Conservation (phyloP, 176 grass and related monocot genomes). For the Triticum monococcum region DNA sequence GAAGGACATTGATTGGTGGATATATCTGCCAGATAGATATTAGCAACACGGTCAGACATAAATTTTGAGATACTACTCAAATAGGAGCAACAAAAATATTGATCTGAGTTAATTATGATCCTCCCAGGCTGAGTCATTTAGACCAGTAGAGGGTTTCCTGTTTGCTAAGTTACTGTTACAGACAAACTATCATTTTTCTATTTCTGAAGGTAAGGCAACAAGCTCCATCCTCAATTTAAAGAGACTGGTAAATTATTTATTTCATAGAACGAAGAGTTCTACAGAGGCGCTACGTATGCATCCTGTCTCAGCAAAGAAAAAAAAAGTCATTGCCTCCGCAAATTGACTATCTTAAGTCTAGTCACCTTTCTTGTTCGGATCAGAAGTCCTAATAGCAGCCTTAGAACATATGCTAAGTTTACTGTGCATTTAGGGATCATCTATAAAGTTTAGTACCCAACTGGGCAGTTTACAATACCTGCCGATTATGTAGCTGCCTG, state of each 20-base stretch:
- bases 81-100: constrained; percentile 5
- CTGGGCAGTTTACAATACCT: constrained; percentile 24
- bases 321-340: not conserved
- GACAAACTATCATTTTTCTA: not conserved
- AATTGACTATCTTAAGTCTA: not conserved
- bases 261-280: not conserved
- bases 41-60: not conserved
- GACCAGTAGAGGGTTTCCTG: not conserved
- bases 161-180: not conserved
- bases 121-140: not conserved
- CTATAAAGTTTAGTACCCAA: not conserved
- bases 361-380: not conserved
- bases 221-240: not conserved
- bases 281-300: not conserved
- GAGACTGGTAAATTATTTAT: not conserved
- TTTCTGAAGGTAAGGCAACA: constrained; percentile 10
- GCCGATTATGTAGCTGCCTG: constrained; percentile 70
- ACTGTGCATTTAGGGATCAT: not conserved
- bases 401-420: constrained; percentile 10
- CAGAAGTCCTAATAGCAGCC: not conserved
- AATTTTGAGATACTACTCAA: not conserved
- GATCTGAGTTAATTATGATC: not conserved
- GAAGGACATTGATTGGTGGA: constrained; percentile 84
- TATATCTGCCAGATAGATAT: constrained; percentile 53
- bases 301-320: not conserved